Base-by-base conservation (phyloP, 2,329 filamentous ascomycete genomes). In the Xylaria sp. region DNA sequence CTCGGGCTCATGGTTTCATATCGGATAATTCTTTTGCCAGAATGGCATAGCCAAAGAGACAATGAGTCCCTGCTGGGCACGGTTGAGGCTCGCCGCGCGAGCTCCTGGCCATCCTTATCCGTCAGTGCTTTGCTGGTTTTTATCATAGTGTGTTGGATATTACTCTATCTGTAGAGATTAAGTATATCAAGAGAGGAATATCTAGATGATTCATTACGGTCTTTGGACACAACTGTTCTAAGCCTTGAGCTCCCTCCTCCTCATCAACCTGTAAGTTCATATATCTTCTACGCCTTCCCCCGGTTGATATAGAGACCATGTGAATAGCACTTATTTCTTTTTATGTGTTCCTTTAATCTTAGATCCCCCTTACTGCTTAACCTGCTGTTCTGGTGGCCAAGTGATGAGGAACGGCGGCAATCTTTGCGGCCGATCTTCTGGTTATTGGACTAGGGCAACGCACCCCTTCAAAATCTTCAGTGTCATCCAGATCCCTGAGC, bases 1-100 rank as follows among this genome's bases (percentile, higher is more conserved):
- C 50, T 65, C 58, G 65, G 60, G 43, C 53, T 63, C 58, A 61
- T 63, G 61, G 65, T 65, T 68, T 70, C 68, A 70, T 68, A 70
- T 70, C 56, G 62, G 62, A 63, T 52, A 63, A 52, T 48, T 36
- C 46, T 65, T 70, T 68, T 68, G 61, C 65, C 65, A 70, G 68
- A 68, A 68, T 70, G 32, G 30, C 60, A 63, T 59, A 39, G 57
- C 46, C 64, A 59, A 62, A 60, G 32, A 67, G 32, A 50, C 12
- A 55, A 55, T 36, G 13, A 59, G 23, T 62, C 57, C 60, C 55
- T 61, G 28, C 50, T 59, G 15, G 55, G 23, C 46, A 60, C 34
- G 43, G 34, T 53, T 63, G 56, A 63, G 59, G 60, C 59, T 69
- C 41, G 55, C 56, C 55, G 56, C 39, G 39, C 28, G 48, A 50